Conservation (phyloP, 371 early-diverging fungal genomes). For the Circinella umbellata region DNA sequence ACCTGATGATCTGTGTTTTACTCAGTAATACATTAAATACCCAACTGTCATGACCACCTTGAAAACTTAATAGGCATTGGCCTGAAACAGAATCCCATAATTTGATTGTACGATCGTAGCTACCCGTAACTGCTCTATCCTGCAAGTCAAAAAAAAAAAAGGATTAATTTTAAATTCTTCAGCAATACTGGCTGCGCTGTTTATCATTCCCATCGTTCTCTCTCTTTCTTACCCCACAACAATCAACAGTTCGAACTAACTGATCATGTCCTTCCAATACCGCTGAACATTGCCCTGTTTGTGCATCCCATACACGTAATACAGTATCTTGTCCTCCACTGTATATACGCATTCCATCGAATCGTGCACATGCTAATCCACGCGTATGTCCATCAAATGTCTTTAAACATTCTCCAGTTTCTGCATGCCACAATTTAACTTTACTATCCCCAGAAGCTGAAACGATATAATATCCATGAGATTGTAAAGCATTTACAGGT, state of each 20-base stretch:
- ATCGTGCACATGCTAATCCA: slow-evolving; percentile 95
- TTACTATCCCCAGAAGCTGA: slow-evolving; percentile 90
- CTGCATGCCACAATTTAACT: slow-evolving; percentile 87
- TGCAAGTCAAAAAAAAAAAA: slow-evolving; percentile 1
- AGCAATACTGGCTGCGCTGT: too few species aligned
- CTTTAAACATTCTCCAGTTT: slow-evolving; percentile 66
- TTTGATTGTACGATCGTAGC: slow-evolving; percentile 94
- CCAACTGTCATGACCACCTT: slow-evolving; percentile 86
- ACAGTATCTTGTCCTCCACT: slow-evolving; percentile 92
- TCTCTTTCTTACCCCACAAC: slow-evolving; percentile 43
- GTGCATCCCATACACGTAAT: slow-evolving; percentile 92
- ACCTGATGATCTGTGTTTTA: slow-evolving; percentile 74
- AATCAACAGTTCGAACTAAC: slow-evolving; percentile 91
- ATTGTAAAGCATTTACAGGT: slow-evolving; percentile 90
- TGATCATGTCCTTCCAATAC: slow-evolving; percentile 89
- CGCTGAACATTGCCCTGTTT: slow-evolving; percentile 74
- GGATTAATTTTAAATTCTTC: not conserved
- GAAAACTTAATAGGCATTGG: slow-evolving; percentile 59
- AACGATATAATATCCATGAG: slow-evolving; percentile 66
- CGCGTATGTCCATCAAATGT: slow-evolving; percentile 75
- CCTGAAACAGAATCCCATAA: slow-evolving; percentile 82
- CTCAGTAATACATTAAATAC: slow-evolving; percentile 91
- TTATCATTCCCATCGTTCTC: not conserved
- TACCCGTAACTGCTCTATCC: slow-evolving; percentile 51
- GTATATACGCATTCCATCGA: slow-evolving; percentile 81